Evolutionary conservation across 2,329 filamentous ascomycete species (phyloP), one percentile per base, ranked within the genome.

Genomic region (Phymatotrichopsis omnivora): DNA sequence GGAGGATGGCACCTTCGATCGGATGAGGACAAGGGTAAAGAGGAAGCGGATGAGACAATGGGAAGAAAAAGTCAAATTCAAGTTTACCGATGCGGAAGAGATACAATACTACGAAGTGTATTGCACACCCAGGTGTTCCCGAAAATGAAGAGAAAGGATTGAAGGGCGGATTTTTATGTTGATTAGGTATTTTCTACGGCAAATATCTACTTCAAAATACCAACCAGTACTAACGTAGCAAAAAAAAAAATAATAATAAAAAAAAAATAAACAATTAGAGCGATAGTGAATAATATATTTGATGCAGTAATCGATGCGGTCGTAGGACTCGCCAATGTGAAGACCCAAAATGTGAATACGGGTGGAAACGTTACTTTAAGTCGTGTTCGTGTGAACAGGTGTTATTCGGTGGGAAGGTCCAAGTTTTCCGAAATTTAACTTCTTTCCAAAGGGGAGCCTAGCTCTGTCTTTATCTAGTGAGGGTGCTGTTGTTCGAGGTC

Each of bases 211-310:
- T 34, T 8, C 8, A 34, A 34, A 11, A 16, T 7, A 8, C 16
- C 16, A n/a, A 23, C 25, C 16, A 0, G 82, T 86, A 81, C 1
- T 81, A 81, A 1, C n/a, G n/a, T n/a, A n/a, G n/a, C n/a, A n/a
- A n/a, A n/a, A n/a, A n/a, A n/a, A n/a, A n/a, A n/a, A n/a, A n/a
- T n/a, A n/a, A n/a, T n/a, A n/a, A n/a, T n/a, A n/a, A n/a, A n/a
- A n/a, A n/a, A n/a, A n/a, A n/a, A n/a, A n/a, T 64, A 85, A 2
- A 72, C 49, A 7, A 49, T n/a, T n/a, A n/a, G n/a, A n/a, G n/a
- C n/a, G n/a, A n/a, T n/a, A n/a, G n/a, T 59, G 51, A 52, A 49
- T 27, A 22, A 35, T 5, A 54, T 59, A 8, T 58, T 59, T 35
- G 53, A 58, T 31, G 56, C 57, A 5, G 49, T 59, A 7, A 49